Evolutionary conservation across 345 rosid species (phyloP).

Genomic region (Turnera subulata): DNA sequence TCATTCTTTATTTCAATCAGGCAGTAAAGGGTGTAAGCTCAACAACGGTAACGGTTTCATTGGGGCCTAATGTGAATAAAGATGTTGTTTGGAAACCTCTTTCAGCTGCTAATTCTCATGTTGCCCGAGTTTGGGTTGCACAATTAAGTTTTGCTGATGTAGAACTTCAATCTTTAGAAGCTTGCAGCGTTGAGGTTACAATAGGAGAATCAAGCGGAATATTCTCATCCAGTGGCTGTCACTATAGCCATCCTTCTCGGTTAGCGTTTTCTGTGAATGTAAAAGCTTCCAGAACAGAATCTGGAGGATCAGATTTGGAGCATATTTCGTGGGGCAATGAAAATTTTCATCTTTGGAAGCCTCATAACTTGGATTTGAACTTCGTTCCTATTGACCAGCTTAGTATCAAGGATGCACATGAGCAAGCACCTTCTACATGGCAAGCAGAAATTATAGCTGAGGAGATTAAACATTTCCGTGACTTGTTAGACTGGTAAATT

Average conservation of each 20-base stretch:
- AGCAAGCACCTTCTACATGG: constrained; percentile 45
- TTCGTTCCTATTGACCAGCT: constrained; percentile 30
- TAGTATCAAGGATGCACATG: constrained; percentile 25
- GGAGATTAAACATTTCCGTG: constrained; percentile 58
- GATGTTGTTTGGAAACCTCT: constrained; percentile 66
- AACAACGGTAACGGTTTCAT: constrained; percentile 45
- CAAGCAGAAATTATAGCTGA: constrained; percentile 41
- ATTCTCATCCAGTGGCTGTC: constrained; percentile 56
- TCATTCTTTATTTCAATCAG: constrained; percentile 75
- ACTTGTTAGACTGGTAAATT: constrained; percentile 57
- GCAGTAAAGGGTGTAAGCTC: constrained; percentile 68
- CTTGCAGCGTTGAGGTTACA: constrained; percentile 44
- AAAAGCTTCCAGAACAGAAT: constrained; percentile 24
- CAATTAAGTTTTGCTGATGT: constrained; percentile 31
- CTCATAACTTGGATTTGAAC: constrained; percentile 35
- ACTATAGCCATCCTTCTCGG: constrained; percentile 32
- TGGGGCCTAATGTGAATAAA: constrained; percentile 27
- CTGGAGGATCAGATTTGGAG: constrained; percentile 21
- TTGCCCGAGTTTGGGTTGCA: constrained; percentile 66
- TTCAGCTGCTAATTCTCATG: constrained; percentile 28
- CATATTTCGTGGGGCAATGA: constrained; percentile 58
- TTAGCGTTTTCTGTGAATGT: constrained; percentile 43
- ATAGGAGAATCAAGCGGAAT: constrained; percentile 67
- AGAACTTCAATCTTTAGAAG: constrained; percentile 25
- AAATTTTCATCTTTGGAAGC: constrained; percentile 34